These are phyloP conservation scores for Immersiporthe knoxdaviesiana DNA, from an alignment of 2,329 filamentous ascomycete genomes.

Conservation along the genomic window DNA sequence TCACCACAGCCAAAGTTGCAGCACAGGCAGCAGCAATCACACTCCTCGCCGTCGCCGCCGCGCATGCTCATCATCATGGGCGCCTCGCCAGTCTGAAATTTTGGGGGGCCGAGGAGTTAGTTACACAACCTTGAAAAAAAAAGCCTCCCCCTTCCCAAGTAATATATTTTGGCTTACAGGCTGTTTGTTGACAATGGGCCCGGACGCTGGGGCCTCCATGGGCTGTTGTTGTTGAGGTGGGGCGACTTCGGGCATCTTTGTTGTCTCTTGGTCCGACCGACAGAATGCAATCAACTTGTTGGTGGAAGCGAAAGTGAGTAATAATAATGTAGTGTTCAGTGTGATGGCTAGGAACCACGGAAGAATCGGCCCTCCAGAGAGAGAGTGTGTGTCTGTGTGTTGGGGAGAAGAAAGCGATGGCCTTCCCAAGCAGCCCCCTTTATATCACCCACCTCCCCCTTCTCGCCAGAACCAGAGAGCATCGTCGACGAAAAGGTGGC, in stretches of 20 bases:
- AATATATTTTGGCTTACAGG: conserved; percentile 15
- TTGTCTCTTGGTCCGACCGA: conserved; percentile 3
- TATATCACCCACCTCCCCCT: neutral
- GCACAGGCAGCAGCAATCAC: conserved; percentile 24
- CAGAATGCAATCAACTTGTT: neutral
- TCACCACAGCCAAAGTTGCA: conserved; percentile 22
- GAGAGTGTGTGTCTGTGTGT: too few relatives aligned
- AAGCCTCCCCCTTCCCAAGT: neutral
- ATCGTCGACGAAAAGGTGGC: neutral
- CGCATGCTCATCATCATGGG: conserved; percentile 25
- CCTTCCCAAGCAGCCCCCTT: conserved; percentile 1
- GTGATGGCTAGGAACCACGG: neutral
- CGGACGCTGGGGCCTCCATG: conserved; percentile 20
- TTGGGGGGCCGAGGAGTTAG: neutral
- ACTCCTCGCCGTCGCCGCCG: conserved; percentile 26
- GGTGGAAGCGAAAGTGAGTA: neutral
- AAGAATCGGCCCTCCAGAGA: neutral
- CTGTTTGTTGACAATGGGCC: conserved; percentile 13
- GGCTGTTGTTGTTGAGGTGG: conserved; percentile 25
- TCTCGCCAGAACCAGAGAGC: neutral
- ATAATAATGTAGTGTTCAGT: neutral
- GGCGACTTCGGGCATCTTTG: conserved; percentile 26
- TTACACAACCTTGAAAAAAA: neutral
- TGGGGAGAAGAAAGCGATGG: neutral
- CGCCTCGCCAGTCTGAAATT: conserved; percentile 16